Evolutionary conservation across 1,284 basidiomycete genomes (phyloP), one percentile per base, ranked within the genome.

Genomic region (Coriolopsis trogii): DNA sequence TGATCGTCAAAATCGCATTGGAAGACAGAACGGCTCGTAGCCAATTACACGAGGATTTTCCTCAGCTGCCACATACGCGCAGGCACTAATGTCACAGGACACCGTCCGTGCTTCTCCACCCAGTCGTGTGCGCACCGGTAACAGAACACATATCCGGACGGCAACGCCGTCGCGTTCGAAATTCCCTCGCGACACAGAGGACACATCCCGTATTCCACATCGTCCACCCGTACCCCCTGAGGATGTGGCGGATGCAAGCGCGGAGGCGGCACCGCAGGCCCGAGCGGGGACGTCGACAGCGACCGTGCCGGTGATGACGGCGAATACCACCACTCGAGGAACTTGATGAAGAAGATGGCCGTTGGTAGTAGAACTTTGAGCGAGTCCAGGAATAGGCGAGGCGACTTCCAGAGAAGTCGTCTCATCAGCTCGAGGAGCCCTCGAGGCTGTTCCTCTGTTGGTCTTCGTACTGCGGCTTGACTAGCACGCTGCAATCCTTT

Each of bases 281-380:
- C 84, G 54, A 77, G 76, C 39, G 81, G 83, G 21, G 84, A 78
- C 33, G 78, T 71, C 23, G 82, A 76, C 49, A 89, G 65, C 38
- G 83, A 78, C 50, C 84, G 79, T 57, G 88, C 81, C n/a, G 95
- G 95, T 3, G 95, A 98, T 25, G 85, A 83, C 8, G 95, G 92
- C 15, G 94, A 96, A 70, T 98, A 99, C 95, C 97, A 99, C 95
- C 97, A 99, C 72, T 99, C 95, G 26, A 98, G 78, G 70, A 99
- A 96, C 71, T 97, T 98, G 77, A 99, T 82, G 68, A 94, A 89
- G 70, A 99, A 97, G 55, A 99, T 95, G 29, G 93, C 87, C 3
- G 91, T 91, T 2, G 97, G 94, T 9, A 97, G 81, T 13, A 95
- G 79, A 39, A 96, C 76, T 59, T 89, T 86, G 40, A 95, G 75